A percentile compares a stretch with the other conserved stretches of the same genome.
Conservation (phyloP, 371 early-diverging fungal genomes). For the Phascolomyces articulosus region DNA sequence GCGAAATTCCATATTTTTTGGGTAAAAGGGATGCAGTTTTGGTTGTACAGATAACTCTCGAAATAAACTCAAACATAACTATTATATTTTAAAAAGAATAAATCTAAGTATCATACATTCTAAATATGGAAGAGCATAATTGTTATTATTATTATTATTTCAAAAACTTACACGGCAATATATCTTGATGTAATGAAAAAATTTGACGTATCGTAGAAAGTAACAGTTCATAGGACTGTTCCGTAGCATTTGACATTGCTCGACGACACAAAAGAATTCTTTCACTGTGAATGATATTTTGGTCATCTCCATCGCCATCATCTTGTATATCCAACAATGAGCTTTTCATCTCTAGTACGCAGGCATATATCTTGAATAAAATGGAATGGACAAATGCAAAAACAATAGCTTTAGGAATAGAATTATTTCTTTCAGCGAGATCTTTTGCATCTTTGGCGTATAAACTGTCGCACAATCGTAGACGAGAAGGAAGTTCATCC, state of each 20-base stretch:
- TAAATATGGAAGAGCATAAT: too few species aligned
- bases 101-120: too few species aligned
- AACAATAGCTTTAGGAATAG: background rate
- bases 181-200: background rate
- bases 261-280: background rate
- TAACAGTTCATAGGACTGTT: background rate
- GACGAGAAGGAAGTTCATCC: background rate
- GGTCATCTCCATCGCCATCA: background rate
- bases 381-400: background rate
- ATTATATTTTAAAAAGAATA: background rate
- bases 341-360: background rate
- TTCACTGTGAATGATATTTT: background rate
- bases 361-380: background rate
- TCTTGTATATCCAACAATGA: background rate
- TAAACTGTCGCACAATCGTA: conserved; percentile 2
- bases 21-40: background rate
- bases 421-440: background rate
- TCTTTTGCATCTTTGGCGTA: background rate
- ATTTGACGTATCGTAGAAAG: background rate
- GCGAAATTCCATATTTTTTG: background rate
- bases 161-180: background rate
- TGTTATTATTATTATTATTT: background rate
- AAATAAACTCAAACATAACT: conserved; percentile 3
- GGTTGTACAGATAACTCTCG: background rate
- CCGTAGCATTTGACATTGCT: background rate